Percentiles rank a stretch among this genome's conserved stretches.
These are phyloP conservation scores for Ustilaginoidea virens DNA, from an alignment of 2,329 filamentous ascomycete genomes.

Conservation along the genomic window DNA sequence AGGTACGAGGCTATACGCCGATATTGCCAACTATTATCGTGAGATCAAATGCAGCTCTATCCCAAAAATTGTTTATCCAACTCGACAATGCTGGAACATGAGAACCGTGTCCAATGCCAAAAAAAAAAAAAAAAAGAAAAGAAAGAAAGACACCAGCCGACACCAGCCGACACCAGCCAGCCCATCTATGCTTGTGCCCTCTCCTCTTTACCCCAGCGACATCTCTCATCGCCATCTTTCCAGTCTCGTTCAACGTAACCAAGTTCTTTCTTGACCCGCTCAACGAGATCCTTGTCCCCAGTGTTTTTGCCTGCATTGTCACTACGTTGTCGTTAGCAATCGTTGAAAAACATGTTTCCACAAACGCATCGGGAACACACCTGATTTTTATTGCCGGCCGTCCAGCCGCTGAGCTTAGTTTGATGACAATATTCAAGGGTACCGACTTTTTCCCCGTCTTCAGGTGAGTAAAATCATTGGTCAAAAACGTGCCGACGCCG, in stretches of 20 bases:
- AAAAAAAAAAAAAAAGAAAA: too few species aligned
- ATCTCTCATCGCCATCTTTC: slow-evolving; percentile 69
- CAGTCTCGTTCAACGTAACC: slow-evolving; percentile 79
- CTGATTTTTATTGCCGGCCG: slow-evolving; percentile 81
- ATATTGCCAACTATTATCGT: too few species aligned
- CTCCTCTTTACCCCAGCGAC: slow-evolving; percentile 55
- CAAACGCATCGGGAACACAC: slow-evolving; percentile 11
- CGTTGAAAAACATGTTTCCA: neutral
- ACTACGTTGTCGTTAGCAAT: slow-evolving; percentile 17
- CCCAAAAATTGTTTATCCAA: too few species aligned
- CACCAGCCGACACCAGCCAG: too few species aligned
- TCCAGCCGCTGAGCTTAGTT: slow-evolving; percentile 73
- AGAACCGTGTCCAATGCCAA: too few species aligned
- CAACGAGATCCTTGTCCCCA: slow-evolving; percentile 64
- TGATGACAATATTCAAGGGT: slow-evolving; percentile 95
- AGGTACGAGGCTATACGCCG: too few species aligned
- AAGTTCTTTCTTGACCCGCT: slow-evolving; percentile 68
- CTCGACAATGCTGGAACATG: too few species aligned
- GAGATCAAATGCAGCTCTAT: too few species aligned
- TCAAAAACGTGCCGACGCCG: slow-evolving; percentile 89
- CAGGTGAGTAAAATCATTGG: slow-evolving; percentile 74
- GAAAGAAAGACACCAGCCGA: too few species aligned
- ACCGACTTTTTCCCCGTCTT: slow-evolving; percentile 67
- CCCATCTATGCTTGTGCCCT: slow-evolving; percentile 7
- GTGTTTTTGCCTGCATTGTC: slow-evolving; percentile 92